Evolutionary conservation across 768 basidiomycete species (phyloP).

Genomic region (Termitomyces sp.): DNA sequence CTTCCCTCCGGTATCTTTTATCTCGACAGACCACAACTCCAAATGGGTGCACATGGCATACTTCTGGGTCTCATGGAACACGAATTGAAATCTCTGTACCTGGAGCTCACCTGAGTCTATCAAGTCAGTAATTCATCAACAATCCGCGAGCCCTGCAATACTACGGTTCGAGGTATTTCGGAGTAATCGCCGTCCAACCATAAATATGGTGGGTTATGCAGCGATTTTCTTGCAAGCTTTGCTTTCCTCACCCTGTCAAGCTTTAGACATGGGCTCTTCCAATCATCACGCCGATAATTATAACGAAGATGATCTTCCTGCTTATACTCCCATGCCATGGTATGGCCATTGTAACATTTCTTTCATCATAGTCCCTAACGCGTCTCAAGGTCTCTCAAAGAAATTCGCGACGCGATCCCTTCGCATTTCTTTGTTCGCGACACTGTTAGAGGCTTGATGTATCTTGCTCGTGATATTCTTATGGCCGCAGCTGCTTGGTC

Average conservation of each 20-base stretch:
- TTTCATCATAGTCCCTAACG: neutral
- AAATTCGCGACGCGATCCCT: conserved; percentile 49
- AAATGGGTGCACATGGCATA: conserved; percentile 6
- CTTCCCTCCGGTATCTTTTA: neutral
- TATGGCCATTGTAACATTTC: conserved; percentile 16
- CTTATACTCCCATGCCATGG: conserved; percentile 45
- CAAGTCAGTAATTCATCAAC: conserved; percentile 1
- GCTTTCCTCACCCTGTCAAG: conserved; percentile 7
- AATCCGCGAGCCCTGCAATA: neutral
- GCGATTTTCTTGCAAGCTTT: neutral
- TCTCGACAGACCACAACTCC: conserved; percentile 1
- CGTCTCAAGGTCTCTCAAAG: conserved; percentile 38
- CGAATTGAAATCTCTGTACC: neutral
- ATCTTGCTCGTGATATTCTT: conserved; percentile 43
- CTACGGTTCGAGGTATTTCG: conserved; percentile 7
- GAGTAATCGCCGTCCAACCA: conserved; percentile 5
- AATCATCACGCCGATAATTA: conserved; percentile 20
- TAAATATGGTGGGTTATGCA: conserved; percentile 7
- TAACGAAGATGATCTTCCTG: conserved; percentile 37
- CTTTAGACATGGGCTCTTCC: conserved; percentile 11
- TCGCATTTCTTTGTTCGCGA: conserved; percentile 40
- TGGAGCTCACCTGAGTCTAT: conserved; percentile 13
- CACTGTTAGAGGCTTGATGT: conserved; percentile 35
- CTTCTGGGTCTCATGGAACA: conserved; percentile 1
- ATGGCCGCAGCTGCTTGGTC: conserved; percentile 40